phyloP scores from a whole-genome alignment of 768 basidiomycete species.

The Hemileccinum rubropunctum region DNA sequence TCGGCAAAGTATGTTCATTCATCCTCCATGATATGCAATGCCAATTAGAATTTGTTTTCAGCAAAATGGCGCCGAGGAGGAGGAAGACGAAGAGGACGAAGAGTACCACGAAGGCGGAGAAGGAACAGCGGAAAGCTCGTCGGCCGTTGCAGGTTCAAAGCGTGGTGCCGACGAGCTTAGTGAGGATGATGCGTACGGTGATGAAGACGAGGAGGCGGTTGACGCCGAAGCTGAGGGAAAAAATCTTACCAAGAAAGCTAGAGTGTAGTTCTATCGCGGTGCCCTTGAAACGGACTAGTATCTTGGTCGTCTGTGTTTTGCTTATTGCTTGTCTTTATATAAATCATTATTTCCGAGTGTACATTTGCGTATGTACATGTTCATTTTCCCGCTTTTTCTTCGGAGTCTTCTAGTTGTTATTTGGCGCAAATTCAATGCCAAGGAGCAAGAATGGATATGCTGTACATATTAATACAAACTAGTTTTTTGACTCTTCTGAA shows the following conservation, averaged over 20 bases:
- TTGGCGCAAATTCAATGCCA: neutral
- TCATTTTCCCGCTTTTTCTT: neutral
- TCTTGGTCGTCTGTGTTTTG: neutral
- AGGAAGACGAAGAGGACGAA: slow-evolving; percentile 17
- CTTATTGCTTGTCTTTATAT: slow-evolving; percentile 15
- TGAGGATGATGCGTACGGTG: slow-evolving; percentile 8
- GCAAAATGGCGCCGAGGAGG: slow-evolving; percentile 21
- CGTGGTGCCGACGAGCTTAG: slow-evolving; percentile 24
- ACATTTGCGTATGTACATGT: neutral
- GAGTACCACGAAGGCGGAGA: slow-evolving; percentile 15
- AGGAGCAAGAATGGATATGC: neutral
- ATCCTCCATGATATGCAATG: neutral
- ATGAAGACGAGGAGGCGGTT: slow-evolving; percentile 2
- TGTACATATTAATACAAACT: neutral
- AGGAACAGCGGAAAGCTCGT: slow-evolving; percentile 10
- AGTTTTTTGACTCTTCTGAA: too few species aligned
- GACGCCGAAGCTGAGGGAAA: slow-evolving; percentile 4
- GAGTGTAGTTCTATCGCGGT: slow-evolving; percentile 11
- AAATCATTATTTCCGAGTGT: slow-evolving; percentile 9
- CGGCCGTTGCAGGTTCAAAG: slow-evolving; percentile 20
- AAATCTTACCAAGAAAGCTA: slow-evolving; percentile 23
- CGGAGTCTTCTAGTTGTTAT: neutral
- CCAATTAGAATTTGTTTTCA: neutral
- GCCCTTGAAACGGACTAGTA: neutral
- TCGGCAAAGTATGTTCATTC: slow-evolving; percentile 15